Conservation (phyloP, 768 basidiomycete species). For the Tylopilus felleus region DNA sequence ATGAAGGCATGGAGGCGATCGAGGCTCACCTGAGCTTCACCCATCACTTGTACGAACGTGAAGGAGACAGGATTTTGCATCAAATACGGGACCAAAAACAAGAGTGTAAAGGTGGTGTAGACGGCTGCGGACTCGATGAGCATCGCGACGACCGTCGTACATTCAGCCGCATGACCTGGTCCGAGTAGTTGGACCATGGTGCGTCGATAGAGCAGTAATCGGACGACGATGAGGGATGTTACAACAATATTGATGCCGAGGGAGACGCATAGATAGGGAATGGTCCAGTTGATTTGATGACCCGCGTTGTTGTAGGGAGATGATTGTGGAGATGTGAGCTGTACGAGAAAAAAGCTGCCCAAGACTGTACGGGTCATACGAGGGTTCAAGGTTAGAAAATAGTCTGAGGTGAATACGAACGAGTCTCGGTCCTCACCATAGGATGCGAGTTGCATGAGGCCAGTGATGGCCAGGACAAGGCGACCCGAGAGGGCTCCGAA, state of each 20-base stretch:
- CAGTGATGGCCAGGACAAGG: slow-evolving; percentile 16
- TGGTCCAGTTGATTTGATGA: slow-evolving; percentile 21
- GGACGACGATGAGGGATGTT: slow-evolving; percentile 23
- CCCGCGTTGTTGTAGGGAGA: slow-evolving; percentile 23
- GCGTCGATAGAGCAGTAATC: slow-evolving; percentile 27
- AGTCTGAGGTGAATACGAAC: not conserved
- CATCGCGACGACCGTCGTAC: slow-evolving; percentile 27
- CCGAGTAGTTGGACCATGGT: slow-evolving; percentile 17
- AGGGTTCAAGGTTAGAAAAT: not conserved
- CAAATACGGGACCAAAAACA: slow-evolving; percentile 29
- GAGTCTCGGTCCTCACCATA: slow-evolving; percentile 16
- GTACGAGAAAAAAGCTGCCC: slow-evolving; percentile 23
- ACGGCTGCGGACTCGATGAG: slow-evolving; percentile 29
- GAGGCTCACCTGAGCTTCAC: slow-evolving; percentile 31
- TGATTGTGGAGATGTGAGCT: slow-evolving; percentile 26
- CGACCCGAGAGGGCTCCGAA: slow-evolving; percentile 9
- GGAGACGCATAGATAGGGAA: slow-evolving; percentile 27
- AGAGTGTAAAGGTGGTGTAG: slow-evolving; percentile 26
- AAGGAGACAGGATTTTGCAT: slow-evolving; percentile 25
- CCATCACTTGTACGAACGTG: slow-evolving; percentile 33
- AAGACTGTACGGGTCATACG: slow-evolving; percentile 9
- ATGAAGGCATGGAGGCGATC: not conserved
- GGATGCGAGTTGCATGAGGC: slow-evolving; percentile 26
- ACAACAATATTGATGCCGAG: slow-evolving; percentile 26
- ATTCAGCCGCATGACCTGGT: slow-evolving; percentile 21